Evolutionary conservation across 257 asterid genomes (phyloP), one percentile per base, ranked within the genome.

Genomic region (Thymus mandschuricus): DNA sequence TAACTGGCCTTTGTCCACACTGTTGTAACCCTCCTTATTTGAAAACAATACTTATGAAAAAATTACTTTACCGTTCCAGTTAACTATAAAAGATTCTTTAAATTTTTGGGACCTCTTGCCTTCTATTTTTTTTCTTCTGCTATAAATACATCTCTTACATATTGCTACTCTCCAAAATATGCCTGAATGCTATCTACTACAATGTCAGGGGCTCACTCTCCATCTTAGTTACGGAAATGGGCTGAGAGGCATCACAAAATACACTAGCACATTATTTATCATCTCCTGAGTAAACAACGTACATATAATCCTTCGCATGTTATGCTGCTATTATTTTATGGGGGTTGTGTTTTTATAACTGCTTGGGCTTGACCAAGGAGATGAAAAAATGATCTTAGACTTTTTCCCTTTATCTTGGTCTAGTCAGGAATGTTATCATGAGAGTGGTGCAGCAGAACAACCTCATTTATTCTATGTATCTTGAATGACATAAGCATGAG

Each of bases 251-350:
- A 30, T 44, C 29, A 27, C 54, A 40, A 33, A 34, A 45, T 6
- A 33, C 50, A 59, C 35, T 41, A 63, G 33, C 15, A 55, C 6
- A 7, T 27, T 13, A 63, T 62, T 49, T 30, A 40, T 5, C 55
- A 38, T 38, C 40, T 62, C 5, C 44, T 45, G 62, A 48, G 50
- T 69, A 63, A 68, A 61, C 41, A 21, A 38, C 12, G 61, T 10
- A 63, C 38, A 55, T 48, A 13, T 56, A 10, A 50, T 28, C 54
- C 30, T 40, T 28, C 27, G 8, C 33, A 7, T 28, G 5, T 15
- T 9, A n/a, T 50, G 49, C 35, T 34, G 50, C 50, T 30, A 43
- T 43, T 67, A 3, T 52, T 21, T 51, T 21, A 2, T 34, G 35
- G 52, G 15, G n/a, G 4, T 21, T 52, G 72, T 48, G 52, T 48